Base-by-base conservation (phyloP, 495 filamentous ascomycete species). In the Jackrogersella minutella region DNA sequence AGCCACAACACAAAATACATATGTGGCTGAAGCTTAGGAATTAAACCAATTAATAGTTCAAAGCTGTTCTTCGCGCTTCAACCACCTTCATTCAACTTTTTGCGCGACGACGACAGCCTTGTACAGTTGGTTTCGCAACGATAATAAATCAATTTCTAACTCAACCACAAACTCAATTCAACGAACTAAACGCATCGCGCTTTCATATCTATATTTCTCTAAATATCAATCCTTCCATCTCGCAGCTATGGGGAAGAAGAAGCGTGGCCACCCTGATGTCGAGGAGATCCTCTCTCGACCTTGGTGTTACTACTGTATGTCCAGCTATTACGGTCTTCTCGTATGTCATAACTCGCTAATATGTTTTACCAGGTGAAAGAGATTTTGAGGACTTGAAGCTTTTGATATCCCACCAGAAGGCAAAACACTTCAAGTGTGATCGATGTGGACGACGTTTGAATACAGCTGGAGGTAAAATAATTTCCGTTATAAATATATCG, bases 301-400 rank as follows among this genome's bases (percentile, higher is more conserved):
- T 36, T 98, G 93, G 93, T 99, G 95, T 81, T 99, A 97, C 78
- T 99, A 99, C 79, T 99, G 95, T 85, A 69, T 43, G 81, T 68
- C 28, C 24, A n/a, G 17, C 53, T 37, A 7, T 14, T 36, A 19
- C 44, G n/a, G 21, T 40, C 16, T 47, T 56, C 26, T 7, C 26
- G 6, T 21, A 8, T 14, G 28, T 13, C 17, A 21, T 3, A 44
- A 31, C 24, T 59, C 41, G 53, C 75, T 81, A 67, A 81, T 58
- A 41, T n/a, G 13, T 1, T 37, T 8, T 43, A 16, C 0, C 41
- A 84, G 84, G 84, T 80, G 95, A 98, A 80, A 88, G 94, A 77
- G 95, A 97, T 79, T 99, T 99, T 68, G 93, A 97, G 74, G 95
- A 98, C 77, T 77, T 97, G 10, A 96, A 96, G 79, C 92, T 98